Percentiles rank a stretch among this genome's conserved stretches.
Evolutionary conservation across 2,329 filamentous ascomycete genomes (phyloP).

Genomic region (Fusarium begoniae): DNA sequence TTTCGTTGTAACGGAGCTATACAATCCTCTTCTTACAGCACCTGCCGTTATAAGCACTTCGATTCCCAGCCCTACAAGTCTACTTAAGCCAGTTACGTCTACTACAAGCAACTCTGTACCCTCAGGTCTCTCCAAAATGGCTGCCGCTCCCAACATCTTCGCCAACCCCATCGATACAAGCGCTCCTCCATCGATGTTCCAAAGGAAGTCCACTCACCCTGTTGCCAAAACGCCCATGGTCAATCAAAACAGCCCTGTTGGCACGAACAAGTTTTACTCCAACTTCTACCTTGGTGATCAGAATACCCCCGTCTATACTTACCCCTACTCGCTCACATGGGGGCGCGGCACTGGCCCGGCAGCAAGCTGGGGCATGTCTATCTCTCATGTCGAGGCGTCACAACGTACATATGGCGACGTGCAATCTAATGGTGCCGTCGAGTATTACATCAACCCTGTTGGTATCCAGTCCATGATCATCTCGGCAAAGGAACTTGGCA

Average conservation of each 20-base stretch:
- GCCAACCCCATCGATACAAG: conserved; percentile 61
- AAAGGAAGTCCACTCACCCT: conserved; percentile 64
- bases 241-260: conserved; percentile 58
- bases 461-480: conserved; percentile 84
- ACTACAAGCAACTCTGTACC: conserved; percentile 36
- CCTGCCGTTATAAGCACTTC: conserved; percentile 29
- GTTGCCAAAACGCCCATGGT: conserved; percentile 65
- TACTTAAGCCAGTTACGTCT: conserved; percentile 42
- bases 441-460: conserved; percentile 83
- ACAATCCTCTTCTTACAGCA: conserved; percentile 27
- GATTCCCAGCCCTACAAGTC: conserved; percentile 51
- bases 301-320: conserved; percentile 73
- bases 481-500: conserved; percentile 77
- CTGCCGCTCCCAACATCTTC: conserved; percentile 61
- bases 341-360: conserved; percentile 69
- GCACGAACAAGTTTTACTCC: conserved; percentile 84
- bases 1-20: conserved; percentile 40
- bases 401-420: conserved; percentile 74
- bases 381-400: conserved; percentile 75
- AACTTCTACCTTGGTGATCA: conserved; percentile 84
- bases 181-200: conserved; percentile 60
- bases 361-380: conserved; percentile 78
- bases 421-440: conserved; percentile 63
- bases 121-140: conserved; percentile 36
- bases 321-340: conserved; percentile 79